phyloP scores from a whole-genome alignment of 345 rosid genomes.

The Euclidium syriacum region DNA sequence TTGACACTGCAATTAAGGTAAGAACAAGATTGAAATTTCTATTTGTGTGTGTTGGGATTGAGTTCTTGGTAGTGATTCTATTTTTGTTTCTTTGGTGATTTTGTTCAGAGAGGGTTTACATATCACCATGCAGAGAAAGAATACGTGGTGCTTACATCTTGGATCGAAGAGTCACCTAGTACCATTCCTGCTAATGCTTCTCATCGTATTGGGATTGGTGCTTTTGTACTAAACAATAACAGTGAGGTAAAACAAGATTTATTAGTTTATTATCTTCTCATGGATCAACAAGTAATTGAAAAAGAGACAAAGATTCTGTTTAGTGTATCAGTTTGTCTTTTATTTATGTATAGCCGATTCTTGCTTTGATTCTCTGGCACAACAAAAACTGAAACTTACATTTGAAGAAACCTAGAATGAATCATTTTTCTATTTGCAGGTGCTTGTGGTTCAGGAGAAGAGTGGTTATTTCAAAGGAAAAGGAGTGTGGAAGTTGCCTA shows the following conservation, averaged over 20 bases:
- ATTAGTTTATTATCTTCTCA: no score
- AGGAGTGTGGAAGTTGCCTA: slow-evolving; percentile 67
- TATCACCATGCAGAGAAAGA: slow-evolving; percentile 58
- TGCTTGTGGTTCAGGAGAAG: slow-evolving; percentile 70
- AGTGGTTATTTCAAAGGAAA: slow-evolving; percentile 43
- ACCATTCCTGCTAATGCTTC: slow-evolving; percentile 55
- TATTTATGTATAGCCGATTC: no score
- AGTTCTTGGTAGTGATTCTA: not conserved
- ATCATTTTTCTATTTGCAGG: no score
- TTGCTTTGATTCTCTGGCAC: slow-evolving; percentile 57
- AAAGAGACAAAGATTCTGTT: no score
- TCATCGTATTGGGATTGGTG: slow-evolving; percentile 60
- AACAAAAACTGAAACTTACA: slow-evolving; percentile 41
- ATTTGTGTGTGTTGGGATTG: not conserved
- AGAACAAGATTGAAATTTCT: no score
- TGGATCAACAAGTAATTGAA: no score
- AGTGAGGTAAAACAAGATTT: slow-evolving; percentile 48
- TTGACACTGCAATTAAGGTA: slow-evolving; percentile 33
- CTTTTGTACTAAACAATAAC: slow-evolving; percentile 46
- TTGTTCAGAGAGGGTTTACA: slow-evolving; percentile 48
- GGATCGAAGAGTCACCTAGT: slow-evolving; percentile 38
- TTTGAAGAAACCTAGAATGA: no score
- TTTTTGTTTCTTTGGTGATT: not conserved
- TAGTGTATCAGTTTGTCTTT: no score
- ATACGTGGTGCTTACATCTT: slow-evolving; percentile 55